Evolutionary conservation across 2,329 filamentous ascomycete genomes (phyloP).

Genomic region (Alternaria sp.): DNA sequence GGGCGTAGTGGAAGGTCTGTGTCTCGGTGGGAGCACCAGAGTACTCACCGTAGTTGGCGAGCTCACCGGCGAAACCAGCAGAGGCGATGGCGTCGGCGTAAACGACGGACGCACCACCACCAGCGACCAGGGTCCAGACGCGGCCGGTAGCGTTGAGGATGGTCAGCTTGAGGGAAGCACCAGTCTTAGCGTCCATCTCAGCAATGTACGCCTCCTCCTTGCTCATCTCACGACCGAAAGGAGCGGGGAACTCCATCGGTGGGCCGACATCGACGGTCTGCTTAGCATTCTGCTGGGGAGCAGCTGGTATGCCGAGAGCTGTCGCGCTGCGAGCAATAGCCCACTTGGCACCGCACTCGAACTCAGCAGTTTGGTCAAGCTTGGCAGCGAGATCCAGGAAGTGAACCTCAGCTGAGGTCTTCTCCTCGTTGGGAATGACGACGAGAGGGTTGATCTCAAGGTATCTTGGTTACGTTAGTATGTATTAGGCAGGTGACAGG

Average conservation of each 20-base stretch:
- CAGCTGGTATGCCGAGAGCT: conserved; percentile 80
- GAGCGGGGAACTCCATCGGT: conserved; percentile 98
- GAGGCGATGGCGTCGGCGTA: conserved; percentile 99
- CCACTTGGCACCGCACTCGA: conserved; percentile 99
- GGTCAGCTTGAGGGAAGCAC: conserved; percentile 97
- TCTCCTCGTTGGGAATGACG: conserved; percentile 91
- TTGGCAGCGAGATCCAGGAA: conserved; percentile 99
- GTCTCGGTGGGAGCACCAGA: conserved; percentile 98
- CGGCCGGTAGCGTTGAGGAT: conserved; percentile 90
- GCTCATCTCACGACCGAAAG: conserved; percentile 96
- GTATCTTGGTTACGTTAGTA: conserved; percentile 61
- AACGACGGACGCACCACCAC: conserved; percentile 98
- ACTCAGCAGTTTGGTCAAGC: conserved; percentile 98
- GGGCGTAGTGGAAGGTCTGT: conserved; percentile 98
- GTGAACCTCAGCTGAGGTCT: conserved; percentile 91
- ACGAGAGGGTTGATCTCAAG: conserved; percentile 99
- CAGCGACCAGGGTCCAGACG: conserved; percentile 97
- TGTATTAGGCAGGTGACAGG: conserved; percentile 6
- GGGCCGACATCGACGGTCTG: conserved; percentile 95
- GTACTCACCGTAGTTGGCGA: conserved; percentile 99
- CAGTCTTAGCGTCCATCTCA: conserved; percentile 98
- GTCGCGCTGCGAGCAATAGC: conserved; percentile 90
- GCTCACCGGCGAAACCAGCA: conserved; percentile 90
- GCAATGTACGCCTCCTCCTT: conserved; percentile 99
- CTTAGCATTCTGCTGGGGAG: conserved; percentile 68